Base-by-base conservation (phyloP, 1,284 basidiomycete species). In the Mixia osmundae region DNA sequence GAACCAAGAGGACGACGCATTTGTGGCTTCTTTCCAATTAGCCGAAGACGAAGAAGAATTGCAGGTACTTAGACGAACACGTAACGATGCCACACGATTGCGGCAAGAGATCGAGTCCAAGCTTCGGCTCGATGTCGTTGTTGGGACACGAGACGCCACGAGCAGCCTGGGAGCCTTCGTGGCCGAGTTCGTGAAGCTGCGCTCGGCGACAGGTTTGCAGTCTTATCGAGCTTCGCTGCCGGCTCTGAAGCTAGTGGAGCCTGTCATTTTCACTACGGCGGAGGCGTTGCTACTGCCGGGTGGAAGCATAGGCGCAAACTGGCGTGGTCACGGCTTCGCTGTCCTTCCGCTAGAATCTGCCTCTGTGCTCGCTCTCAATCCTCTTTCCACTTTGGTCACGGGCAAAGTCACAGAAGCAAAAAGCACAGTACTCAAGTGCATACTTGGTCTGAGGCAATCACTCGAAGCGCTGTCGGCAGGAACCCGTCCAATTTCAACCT, bases 111-210 rank as follows among this genome's bases (percentile, higher is more conserved):
- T 39, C 27, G 48, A 50, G 28, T 28, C 36, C 20, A 45, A 47
- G 33, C 40, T 49, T 5, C 37, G 48, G 11, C 38, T 39, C 28
- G 49, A 49, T 29, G 34, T 49, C 20, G 32, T 48, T 16, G 37
- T 39, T 5, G 76, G 79, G 48, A 74, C 76, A 1, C 66, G 70
- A 36, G 78, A 82, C 42, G 63, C 83, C 8, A 72, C 76, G 44
- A 64, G 69, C 26, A 74, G 74, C 0, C 66, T 83, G 4, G 55
- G 67, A 26, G 63, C 67, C 0, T 82, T 82, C 49, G 69, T 77
- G 8, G 53, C 63, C 5, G 76, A 79, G 47, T 69, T 35, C 9
- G 35, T 33, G 21, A 30, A 24, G 10, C 33, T 29, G n/a, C 31
- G 30, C 2, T 22, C 18, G 3, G 23, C 25, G 19, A 16, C 5